A percentile compares a stretch with the other conserved stretches of the same genome.
Conservation (phyloP, 148 eudicot genomes). For the Chenopodium berlandieri region DNA sequence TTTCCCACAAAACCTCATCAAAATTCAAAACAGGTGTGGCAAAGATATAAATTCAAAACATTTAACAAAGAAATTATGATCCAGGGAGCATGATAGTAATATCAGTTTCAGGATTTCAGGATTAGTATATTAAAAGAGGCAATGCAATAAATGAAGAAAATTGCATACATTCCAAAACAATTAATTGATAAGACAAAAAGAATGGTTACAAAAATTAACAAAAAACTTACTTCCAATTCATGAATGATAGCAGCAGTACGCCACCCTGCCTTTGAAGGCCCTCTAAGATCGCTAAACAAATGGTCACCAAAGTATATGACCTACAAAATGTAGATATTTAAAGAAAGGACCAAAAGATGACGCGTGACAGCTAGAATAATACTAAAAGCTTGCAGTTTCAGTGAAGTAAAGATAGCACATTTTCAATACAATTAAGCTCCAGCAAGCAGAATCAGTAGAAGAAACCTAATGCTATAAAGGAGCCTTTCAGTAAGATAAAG, state of each 20-base stretch:
- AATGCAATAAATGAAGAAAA: not conserved
- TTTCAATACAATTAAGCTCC: not conserved
- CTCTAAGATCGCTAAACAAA: conserved; percentile 91
- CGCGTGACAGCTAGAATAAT: conserved; percentile 7
- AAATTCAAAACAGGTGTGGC: not conserved
- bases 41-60: not conserved
- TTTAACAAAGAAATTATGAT: not conserved
- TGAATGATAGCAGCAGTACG: conserved; percentile 95
- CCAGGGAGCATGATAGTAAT: not conserved
- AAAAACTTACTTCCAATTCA: conserved; percentile 73
- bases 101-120: not conserved
- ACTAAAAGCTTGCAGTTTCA: conserved; percentile 1
- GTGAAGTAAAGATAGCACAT: not conserved
- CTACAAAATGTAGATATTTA: conserved; percentile 33
- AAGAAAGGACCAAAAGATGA: conserved; percentile 12
- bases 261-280: conserved; percentile 98
- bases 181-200: not conserved
- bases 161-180: not conserved
- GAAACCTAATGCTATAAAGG: not conserved
- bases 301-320: conserved; percentile 99
- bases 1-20: not conserved
- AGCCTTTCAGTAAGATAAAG: not conserved
- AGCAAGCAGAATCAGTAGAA: conserved; percentile 6
- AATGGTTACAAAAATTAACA: not conserved
- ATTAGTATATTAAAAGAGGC: not conserved